Conservation (phyloP, 345 rosid genomes). For the Populus pruinosa region DNA sequence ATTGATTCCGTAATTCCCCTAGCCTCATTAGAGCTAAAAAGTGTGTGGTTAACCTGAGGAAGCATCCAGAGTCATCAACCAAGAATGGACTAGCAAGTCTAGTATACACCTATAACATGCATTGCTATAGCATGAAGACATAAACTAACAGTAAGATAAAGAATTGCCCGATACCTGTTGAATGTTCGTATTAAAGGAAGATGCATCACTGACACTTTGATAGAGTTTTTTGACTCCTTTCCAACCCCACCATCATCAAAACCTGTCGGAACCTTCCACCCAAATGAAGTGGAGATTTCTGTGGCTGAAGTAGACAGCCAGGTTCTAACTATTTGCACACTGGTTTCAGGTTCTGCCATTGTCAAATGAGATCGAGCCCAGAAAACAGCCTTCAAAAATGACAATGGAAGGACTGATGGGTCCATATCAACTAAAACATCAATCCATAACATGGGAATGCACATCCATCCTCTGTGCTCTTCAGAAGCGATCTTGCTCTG, state of each 20-base stretch:
- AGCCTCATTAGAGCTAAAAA: conserved; percentile 65
- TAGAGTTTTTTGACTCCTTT: conserved; percentile 73
- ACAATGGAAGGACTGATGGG: conserved; percentile 57
- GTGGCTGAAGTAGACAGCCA: conserved; percentile 69
- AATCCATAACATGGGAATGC: conserved; percentile 92
- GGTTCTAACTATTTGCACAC: conserved; percentile 55
- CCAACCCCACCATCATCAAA: conserved; percentile 88
- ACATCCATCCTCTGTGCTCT: conserved; percentile 76
- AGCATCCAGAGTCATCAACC: conserved; percentile 3
- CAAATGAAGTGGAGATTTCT: conserved; percentile 73
- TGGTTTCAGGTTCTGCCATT: conserved; percentile 73
- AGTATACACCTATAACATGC: conserved; percentile 6
- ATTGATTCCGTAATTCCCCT: conserved; percentile 63
- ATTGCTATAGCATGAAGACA: conserved; percentile 12
- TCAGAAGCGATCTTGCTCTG: conserved; percentile 55
- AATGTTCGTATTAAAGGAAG: conserved; percentile 64
- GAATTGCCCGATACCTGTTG: conserved; percentile 54
- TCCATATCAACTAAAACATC: conserved; percentile 67
- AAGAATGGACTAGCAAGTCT: too few relatives aligned
- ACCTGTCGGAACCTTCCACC: conserved; percentile 90
- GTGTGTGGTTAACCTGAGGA: conserved; percentile 69
- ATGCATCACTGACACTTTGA: conserved; percentile 66
- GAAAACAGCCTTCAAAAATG: conserved; percentile 81
- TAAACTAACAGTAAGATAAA: conserved; percentile 6
- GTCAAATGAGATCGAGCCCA: conserved; percentile 89